Base-by-base conservation (phyloP, 805 yeast genomes). In the Lipomyces sp. region DNA sequence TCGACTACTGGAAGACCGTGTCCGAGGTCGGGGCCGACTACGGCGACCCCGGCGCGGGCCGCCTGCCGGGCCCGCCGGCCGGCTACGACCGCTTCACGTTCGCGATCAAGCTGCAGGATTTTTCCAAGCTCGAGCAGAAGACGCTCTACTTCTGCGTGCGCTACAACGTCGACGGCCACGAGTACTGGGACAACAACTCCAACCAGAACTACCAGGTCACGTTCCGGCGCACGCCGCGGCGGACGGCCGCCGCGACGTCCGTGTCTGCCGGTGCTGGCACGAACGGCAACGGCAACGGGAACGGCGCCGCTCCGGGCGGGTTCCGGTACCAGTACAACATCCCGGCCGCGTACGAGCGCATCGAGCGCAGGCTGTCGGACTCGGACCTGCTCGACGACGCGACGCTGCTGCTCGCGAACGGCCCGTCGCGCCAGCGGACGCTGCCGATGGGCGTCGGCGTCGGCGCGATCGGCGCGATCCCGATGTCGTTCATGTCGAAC, bases 171-270 rank as follows among this genome's bases (percentile, higher is more conserved):
- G 66, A 69, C 38, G 74, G 75, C 14, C 61, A 63, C 39, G 89
- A 82, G 58, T 76, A 65, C 62, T 87, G 95, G 95, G 96, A 87
- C 66, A 87, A 85, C 69, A 88, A 87, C 68, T 55, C 68, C 34
- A 63, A 64, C 45, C 65, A 68, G 39, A 87, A 87, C 68, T 87
- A 84, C 67, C 74, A 70, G 38, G 67, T 87, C 16, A 66, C 66
- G 34, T 74, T 79, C 52, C 69, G 66, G 41, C 57, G 49, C 23
- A 37, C 8, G 34, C 14, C 21, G n/a, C 34, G 32, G 14, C 36
- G 39, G 16, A 13, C 14, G 22, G 33, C 33, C 18, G 10, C 10
- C 26, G 19, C n/a, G n/a, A 13, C 35, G 16, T 16, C n/a, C 6
- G 35, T n/a, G 18, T 32, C 18, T 8, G 16, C 21, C 18, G 21